A percentile compares a stretch with the other conserved stretches of the same genome.
Conservation (phyloP, 1,139 yeast genomes). For the Suhomyces yuchorum region DNA sequence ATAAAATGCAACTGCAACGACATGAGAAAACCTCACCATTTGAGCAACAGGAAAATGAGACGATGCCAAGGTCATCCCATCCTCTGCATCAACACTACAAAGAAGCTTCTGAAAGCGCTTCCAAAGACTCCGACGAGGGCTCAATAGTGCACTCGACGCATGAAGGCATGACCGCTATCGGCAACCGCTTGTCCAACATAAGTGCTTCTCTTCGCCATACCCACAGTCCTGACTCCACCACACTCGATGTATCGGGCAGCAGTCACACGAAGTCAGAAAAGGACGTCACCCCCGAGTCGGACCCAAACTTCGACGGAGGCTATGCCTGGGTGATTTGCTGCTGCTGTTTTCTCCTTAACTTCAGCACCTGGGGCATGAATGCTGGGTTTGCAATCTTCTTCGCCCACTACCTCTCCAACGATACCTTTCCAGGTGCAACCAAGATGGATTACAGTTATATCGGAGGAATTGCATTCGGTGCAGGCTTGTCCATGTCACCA, state of each 20-base stretch:
- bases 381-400: conserved; percentile 57
- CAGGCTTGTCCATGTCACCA: conserved; percentile 39
- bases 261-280: background rate
- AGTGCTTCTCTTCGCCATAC: background rate
- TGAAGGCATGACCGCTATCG: background rate
- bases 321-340: conserved; percentile 52
- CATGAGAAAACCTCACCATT: background rate
- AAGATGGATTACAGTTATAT: conserved; percentile 43
- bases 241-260: background rate
- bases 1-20: background rate
- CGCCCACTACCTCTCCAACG: conserved; percentile 41
- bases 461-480: conserved; percentile 47
- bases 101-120: background rate
- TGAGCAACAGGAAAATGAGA: background rate
- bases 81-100: background rate
- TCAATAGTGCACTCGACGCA: background rate
- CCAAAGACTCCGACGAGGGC: background rate
- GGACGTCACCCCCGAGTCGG: background rate
- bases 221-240: background rate
- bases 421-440: conserved; percentile 43
- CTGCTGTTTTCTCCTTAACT: conserved; percentile 44
- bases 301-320: conserved; percentile 39
- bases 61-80: background rate
- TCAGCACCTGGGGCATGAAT: conserved; percentile 56
- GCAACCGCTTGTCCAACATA: background rate